Conservation (phyloP, 345 rosid species). For the Conringia planisiliqua region DNA sequence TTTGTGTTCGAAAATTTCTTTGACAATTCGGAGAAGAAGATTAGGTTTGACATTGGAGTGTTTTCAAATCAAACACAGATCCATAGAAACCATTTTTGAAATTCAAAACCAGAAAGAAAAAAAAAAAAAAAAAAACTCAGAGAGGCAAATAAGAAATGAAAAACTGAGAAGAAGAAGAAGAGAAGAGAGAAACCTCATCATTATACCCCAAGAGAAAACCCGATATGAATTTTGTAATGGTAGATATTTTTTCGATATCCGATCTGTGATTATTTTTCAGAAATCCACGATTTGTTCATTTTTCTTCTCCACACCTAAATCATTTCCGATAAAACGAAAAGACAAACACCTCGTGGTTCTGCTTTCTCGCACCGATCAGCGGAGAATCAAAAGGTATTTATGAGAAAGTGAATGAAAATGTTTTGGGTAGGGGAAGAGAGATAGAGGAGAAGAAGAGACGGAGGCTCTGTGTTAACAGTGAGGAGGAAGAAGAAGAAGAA, state of each 20-base stretch:
- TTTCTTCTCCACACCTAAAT: background rate
- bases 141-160: background rate
- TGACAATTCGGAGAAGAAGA: background rate
- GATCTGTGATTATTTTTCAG: constrained; percentile 19
- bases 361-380: constrained; percentile 5
- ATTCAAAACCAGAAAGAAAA: background rate
- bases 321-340: background rate
- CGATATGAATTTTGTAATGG: constrained; percentile 11
- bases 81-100: constrained; percentile 4
- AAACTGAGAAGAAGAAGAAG: constrained; percentile 11
- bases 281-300: constrained; percentile 12
- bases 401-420: background rate
- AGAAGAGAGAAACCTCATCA: constrained; percentile 36
- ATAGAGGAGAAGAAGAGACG: background rate
- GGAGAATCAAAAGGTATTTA: background rate
- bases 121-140: background rate
- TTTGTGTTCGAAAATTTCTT: too few species aligned
- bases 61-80: constrained; percentile 27
- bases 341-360: constrained; percentile 3
- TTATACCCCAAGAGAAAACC: constrained; percentile 29
- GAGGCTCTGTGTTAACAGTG: constrained; percentile 33
- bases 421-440: background rate
- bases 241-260: background rate
- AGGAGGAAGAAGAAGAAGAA: constrained; percentile 15
- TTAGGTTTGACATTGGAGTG: constrained; percentile 2